Percentiles rank a stretch among this genome's conserved stretches.
phyloP scores from a whole-genome alignment of 2,329 filamentous ascomycete genomes.

The Pyricularia grisea region DNA sequence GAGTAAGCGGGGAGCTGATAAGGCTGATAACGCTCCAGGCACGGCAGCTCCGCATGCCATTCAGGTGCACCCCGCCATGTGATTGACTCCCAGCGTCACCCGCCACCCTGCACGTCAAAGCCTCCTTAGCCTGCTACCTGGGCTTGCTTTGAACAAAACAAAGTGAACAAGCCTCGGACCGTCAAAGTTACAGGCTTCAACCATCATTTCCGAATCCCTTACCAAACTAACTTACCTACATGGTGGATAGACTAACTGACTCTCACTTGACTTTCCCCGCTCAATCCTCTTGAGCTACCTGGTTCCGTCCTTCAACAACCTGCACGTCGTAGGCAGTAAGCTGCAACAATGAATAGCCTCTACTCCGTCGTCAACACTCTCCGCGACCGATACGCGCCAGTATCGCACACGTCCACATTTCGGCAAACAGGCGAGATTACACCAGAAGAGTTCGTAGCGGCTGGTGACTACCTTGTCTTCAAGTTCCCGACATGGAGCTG shows the following conservation, averaged over 20 bases:
- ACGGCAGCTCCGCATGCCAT: neutral
- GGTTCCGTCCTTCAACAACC: neutral
- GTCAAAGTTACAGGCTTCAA: neutral
- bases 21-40: neutral
- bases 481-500: conserved; percentile 99
- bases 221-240: neutral
- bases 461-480: conserved; percentile 96
- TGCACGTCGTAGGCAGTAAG: neutral
- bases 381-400: conserved; percentile 83
- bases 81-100: neutral
- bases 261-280: neutral
- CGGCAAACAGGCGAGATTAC: conserved; percentile 91
- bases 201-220: neutral
- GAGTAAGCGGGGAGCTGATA: neutral
- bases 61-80: neutral
- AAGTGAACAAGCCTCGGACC: neutral
- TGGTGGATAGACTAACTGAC: neutral
- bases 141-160: neutral
- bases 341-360: conserved; percentile 61
- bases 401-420: conserved; percentile 87
- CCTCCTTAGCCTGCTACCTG: neutral
- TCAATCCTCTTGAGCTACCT: neutral
- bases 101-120: neutral
- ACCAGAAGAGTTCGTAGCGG: conserved; percentile 90
- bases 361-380: conserved; percentile 89